Evolutionary conservation across 192 early-diverging fungal species (phyloP).

Genomic region (Umbelopsis sp.): DNA sequence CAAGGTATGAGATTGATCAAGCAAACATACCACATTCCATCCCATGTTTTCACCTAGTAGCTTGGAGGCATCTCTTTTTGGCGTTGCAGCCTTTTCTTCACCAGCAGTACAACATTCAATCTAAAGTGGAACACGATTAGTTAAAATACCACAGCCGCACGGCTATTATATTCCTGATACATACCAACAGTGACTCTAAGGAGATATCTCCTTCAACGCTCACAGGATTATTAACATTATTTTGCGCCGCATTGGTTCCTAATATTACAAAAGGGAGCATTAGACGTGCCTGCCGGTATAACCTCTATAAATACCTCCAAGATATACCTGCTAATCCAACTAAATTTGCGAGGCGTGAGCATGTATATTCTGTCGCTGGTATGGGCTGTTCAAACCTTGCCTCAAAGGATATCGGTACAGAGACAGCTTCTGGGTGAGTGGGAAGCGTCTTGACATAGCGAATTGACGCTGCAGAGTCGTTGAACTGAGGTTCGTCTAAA

Average conservation of each 20-base stretch:
- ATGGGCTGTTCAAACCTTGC: conserved; percentile 28
- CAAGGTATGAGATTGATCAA: too few species aligned
- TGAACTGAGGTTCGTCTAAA: conserved; percentile 19
- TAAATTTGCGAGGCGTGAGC: not conserved
- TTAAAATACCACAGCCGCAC: not conserved
- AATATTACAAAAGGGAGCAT: not conserved
- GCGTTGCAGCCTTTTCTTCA: not conserved
- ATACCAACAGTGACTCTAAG: not conserved
- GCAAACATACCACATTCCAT: not conserved
- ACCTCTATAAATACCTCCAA: not conserved
- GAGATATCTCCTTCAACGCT: not conserved
- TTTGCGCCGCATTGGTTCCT: not conserved
- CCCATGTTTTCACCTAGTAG: not conserved
- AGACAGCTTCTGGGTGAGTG: not conserved
- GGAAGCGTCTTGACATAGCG: conserved; percentile 28
- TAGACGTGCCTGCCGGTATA: not conserved
- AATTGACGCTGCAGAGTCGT: conserved; percentile 17
- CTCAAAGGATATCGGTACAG: conserved; percentile 32
- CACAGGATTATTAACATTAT: not conserved
- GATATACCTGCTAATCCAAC: not conserved
- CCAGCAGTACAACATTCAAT: not conserved
- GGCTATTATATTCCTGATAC: not conserved
- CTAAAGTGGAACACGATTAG: not conserved
- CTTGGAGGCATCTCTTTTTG: not conserved
- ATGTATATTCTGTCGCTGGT: conserved; percentile 23